Evolutionary conservation across 1,284 basidiomycete genomes (phyloP).

Genomic region (Ganoderma boninense): DNA sequence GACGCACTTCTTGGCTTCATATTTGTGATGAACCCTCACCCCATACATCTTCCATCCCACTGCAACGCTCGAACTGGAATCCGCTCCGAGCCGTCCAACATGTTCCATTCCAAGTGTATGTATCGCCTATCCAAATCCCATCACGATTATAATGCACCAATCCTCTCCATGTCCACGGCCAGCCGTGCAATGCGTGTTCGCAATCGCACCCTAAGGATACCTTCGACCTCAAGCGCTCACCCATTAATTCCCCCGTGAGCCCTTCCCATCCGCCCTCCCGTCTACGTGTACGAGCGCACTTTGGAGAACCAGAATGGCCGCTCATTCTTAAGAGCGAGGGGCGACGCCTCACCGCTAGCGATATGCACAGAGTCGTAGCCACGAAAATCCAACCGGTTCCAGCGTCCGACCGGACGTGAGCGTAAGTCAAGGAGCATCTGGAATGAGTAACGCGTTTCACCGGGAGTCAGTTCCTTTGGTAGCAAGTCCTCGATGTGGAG

Average conservation of each 20-base stretch:
- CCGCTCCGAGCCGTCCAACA: too few relatives aligned
- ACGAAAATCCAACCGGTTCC: conserved; percentile 87
- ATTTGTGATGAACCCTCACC: not conserved
- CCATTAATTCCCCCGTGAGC: too few relatives aligned
- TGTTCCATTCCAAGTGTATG: too few relatives aligned
- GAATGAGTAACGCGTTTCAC: conserved; percentile 72
- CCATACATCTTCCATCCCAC: not conserved
- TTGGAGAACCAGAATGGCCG: conserved; percentile 94
- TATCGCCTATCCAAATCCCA: not conserved
- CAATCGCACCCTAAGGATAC: not conserved
- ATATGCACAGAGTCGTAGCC: conserved; percentile 81
- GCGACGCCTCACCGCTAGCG: conserved; percentile 76
- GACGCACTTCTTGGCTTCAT: not conserved
- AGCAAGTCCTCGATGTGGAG: conserved; percentile 71
- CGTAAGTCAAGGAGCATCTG: conserved; percentile 83
- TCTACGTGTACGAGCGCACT: conserved; percentile 63
- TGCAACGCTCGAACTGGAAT: not conserved
- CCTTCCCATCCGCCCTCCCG: not conserved
- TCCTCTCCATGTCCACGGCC: too few relatives aligned
- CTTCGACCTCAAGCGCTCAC: too few relatives aligned
- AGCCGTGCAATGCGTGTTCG: not conserved
- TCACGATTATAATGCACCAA: not conserved
- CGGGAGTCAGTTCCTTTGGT: conserved; percentile 44
- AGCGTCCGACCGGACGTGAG: conserved; percentile 84
- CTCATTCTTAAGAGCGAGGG: conserved; percentile 83